Evolutionary conservation across 192 early-diverging fungal species (phyloP).

Genomic region (Neocallimastix lanati): DNA sequence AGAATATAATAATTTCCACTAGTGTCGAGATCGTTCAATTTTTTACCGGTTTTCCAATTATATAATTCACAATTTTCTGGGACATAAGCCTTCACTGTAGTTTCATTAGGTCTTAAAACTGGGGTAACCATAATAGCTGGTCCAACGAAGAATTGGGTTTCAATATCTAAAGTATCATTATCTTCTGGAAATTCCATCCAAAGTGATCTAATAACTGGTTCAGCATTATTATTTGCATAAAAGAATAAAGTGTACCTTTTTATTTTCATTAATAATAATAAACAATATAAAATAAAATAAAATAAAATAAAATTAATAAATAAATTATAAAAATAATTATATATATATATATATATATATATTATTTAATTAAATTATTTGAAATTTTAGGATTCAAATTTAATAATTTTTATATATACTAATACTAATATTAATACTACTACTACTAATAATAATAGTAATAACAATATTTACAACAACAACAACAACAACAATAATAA

Average conservation of each 20-base stretch:
- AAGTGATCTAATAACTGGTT: not conserved
- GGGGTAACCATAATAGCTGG: constrained; percentile 34
- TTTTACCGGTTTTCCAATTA: constrained; percentile 23
- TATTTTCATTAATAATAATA: not conserved
- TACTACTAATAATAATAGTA: too few species aligned
- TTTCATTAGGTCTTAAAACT: constrained; percentile 18
- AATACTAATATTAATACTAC: too few species aligned
- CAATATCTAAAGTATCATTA: constrained; percentile 14
- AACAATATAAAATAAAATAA: too few species aligned
- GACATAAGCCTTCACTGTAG: constrained; percentile 39
- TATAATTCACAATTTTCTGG: constrained; percentile 36
- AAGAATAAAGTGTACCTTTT: constrained; percentile 26
- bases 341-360: too few species aligned
- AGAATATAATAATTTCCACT: constrained; percentile 5
- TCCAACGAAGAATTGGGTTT: constrained; percentile 42
- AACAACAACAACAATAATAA: too few species aligned
- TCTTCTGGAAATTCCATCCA: constrained; percentile 15
- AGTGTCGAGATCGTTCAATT: constrained; percentile 3
- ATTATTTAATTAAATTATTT: too few species aligned
- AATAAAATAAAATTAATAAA: too few species aligned
- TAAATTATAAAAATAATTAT: too few species aligned
- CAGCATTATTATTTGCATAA: constrained; percentile 11
- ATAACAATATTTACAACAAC: too few species aligned
- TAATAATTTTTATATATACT: too few species aligned
- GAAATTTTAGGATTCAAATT: too few species aligned